These are phyloP conservation scores for Lasiodiplodia gonubiensis DNA, from an alignment of 2,329 filamentous ascomycete species.

Conservation along the genomic window DNA sequence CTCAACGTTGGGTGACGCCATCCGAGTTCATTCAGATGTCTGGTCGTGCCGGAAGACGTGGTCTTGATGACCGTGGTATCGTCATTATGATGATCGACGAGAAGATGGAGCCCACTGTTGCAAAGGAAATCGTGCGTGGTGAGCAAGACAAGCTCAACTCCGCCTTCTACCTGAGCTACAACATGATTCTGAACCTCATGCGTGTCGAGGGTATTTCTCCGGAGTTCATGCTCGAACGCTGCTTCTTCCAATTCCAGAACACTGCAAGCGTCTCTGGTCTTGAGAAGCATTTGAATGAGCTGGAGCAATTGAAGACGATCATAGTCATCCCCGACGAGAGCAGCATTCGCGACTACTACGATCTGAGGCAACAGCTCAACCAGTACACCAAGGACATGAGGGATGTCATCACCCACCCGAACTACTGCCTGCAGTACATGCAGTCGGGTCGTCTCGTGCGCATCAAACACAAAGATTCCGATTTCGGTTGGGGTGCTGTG, in stretches of 20 bases:
- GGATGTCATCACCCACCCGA: slow-evolving; percentile 88
- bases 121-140: slow-evolving; percentile 93
- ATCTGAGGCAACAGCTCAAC: slow-evolving; percentile 82
- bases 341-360: slow-evolving; percentile 92
- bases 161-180: slow-evolving; percentile 96
- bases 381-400: slow-evolving; percentile 88
- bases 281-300: slow-evolving; percentile 77
- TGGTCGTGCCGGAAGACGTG: slow-evolving; percentile 92
- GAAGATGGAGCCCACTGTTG: slow-evolving; percentile 92
- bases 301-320: slow-evolving; percentile 75
- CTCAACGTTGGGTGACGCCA: slow-evolving; percentile 82
- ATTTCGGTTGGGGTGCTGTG: slow-evolving; percentile 95
- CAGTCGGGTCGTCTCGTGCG: slow-evolving; percentile 86
- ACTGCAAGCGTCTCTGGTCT: slow-evolving; percentile 82
- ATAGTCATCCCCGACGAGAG: slow-evolving; percentile 84
- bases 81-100: slow-evolving; percentile 99
- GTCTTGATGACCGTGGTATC: slow-evolving; percentile 95
- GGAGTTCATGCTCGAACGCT: slow-evolving; percentile 97
- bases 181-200: slow-evolving; percentile 97
- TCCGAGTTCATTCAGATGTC: slow-evolving; percentile 99
- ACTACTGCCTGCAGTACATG: slow-evolving; percentile 82
- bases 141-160: slow-evolving; percentile 98
- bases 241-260: slow-evolving; percentile 98
- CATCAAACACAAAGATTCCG: slow-evolving; percentile 77
- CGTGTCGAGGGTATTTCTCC: slow-evolving; percentile 99